Evolutionary conservation across 352 stramenopile species (phyloP).

Genomic region (Phytopythium aichiense): DNA sequence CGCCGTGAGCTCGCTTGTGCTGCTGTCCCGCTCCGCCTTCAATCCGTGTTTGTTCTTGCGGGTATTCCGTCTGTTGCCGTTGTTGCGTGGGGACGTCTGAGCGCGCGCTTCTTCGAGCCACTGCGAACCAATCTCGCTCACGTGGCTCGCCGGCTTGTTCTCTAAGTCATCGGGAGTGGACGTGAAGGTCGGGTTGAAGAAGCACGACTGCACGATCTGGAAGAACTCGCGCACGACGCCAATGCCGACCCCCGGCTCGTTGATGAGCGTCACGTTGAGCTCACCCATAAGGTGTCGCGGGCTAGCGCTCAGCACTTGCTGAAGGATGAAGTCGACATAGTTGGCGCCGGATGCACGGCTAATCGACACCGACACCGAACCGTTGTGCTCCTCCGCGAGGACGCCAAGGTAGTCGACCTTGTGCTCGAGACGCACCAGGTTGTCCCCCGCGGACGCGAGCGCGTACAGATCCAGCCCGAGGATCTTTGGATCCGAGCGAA

Average conservation of each 20-base stretch:
- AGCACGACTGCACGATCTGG: conserved; percentile 60
- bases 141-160: conserved; percentile 16
- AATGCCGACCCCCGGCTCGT: conserved; percentile 59
- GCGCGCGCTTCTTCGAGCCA: conserved; percentile 57
- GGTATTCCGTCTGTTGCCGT: conserved; percentile 5
- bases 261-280: conserved; percentile 59
- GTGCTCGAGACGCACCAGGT: conserved; percentile 59
- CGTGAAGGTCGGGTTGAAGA: conserved; percentile 35
- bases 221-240: conserved; percentile 74
- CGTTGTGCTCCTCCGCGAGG: conserved; percentile 52
- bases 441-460: conserved; percentile 31
- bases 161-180: not conserved
- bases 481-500: conserved; percentile 70
- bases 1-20: conserved; percentile 13
- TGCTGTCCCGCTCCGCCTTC: not conserved
- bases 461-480: conserved; percentile 64
- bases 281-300: conserved; percentile 48
- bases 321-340: conserved; percentile 67
- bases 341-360: conserved; percentile 53
- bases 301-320: conserved; percentile 56
- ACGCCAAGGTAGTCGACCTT: conserved; percentile 72
- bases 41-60: not conserved
- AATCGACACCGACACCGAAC: conserved; percentile 50
- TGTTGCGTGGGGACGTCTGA: conserved; percentile 16
- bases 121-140: conserved; percentile 52